These are phyloP conservation scores for Hericium alpestre DNA, from an alignment of 768 basidiomycete genomes.

Conservation along the genomic window DNA sequence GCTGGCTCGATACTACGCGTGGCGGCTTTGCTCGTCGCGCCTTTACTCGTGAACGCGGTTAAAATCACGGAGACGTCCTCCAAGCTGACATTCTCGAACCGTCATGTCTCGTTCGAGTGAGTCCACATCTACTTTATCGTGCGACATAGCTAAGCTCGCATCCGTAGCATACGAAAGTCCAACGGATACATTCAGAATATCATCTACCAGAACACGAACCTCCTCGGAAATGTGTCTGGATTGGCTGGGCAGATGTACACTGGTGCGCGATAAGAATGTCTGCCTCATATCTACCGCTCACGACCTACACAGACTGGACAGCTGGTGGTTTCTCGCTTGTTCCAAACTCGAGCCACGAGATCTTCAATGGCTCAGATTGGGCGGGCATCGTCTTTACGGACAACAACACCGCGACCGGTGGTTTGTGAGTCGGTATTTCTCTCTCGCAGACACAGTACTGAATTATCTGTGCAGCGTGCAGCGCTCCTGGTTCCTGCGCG, in stretches of 20 bases:
- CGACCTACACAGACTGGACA: neutral
- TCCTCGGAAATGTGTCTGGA: slow-evolving; percentile 15
- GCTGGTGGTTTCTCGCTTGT: neutral
- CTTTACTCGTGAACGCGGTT: neutral
- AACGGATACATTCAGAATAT: slow-evolving; percentile 17
- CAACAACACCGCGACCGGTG: slow-evolving; percentile 11
- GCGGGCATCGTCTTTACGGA: slow-evolving; percentile 20
- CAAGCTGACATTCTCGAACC: neutral
- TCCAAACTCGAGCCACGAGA: neutral
- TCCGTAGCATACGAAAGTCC: neutral
- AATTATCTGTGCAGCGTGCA: slow-evolving; percentile 8
- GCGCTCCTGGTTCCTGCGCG: slow-evolving; percentile 20
- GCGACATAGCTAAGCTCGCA: neutral
- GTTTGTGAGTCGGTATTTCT: slow-evolving; percentile 1
- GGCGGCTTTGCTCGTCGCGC: neutral
- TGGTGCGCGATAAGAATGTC: neutral
- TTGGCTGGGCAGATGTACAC: slow-evolving; percentile 18
- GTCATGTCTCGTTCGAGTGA: neutral
- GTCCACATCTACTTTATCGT: neutral
- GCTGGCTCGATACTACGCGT: neutral
- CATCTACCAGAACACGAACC: slow-evolving; percentile 8
- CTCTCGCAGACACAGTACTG: neutral
- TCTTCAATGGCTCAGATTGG: slow-evolving; percentile 12
- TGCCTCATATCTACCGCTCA: neutral
- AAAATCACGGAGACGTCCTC: neutral